Evolutionary conservation across 345 rosid species (phyloP).

Genomic region (Brassica napus): DNA sequence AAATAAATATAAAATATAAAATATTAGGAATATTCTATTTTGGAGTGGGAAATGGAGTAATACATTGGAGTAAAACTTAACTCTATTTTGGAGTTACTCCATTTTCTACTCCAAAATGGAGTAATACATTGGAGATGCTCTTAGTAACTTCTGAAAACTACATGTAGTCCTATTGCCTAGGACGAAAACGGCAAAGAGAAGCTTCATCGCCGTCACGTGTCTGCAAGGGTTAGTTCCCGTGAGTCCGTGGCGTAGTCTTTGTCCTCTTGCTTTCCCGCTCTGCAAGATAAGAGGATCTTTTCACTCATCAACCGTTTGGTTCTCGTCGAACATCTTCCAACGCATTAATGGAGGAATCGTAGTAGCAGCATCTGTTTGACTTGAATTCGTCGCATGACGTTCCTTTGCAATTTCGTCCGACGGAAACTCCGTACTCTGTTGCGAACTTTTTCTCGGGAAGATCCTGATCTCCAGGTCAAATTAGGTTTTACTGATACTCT

Average conservation of each 20-base stretch:
- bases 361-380: neutral
- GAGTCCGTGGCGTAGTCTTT: slow-evolving; percentile 19
- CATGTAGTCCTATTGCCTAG: no score
- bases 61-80: no score
- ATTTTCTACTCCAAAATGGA: no score
- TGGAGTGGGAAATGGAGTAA: no score
- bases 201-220: slow-evolving; percentile 29
- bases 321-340: neutral
- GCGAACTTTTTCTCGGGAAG: slow-evolving; percentile 65
- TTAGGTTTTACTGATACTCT: slow-evolving; percentile 61
- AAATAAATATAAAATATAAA: no score
- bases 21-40: no score
- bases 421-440: slow-evolving; percentile 61
- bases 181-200: slow-evolving; percentile 14
- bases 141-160: no score
- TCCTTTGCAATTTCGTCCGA: slow-evolving; percentile 46
- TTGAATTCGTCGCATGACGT: slow-evolving; percentile 38
- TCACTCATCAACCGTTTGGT: neutral
- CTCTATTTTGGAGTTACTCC: no score
- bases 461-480: slow-evolving; percentile 62
- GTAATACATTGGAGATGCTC: no score
- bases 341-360: slow-evolving; percentile 29
- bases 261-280: slow-evolving; percentile 46
- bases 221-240: slow-evolving; percentile 1
- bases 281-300: slow-evolving; percentile 23